A percentile compares a stretch with the other conserved stretches of the same genome.
phyloP scores from a whole-genome alignment of 257 asterid genomes.

The Leptodermis oblonga region DNA sequence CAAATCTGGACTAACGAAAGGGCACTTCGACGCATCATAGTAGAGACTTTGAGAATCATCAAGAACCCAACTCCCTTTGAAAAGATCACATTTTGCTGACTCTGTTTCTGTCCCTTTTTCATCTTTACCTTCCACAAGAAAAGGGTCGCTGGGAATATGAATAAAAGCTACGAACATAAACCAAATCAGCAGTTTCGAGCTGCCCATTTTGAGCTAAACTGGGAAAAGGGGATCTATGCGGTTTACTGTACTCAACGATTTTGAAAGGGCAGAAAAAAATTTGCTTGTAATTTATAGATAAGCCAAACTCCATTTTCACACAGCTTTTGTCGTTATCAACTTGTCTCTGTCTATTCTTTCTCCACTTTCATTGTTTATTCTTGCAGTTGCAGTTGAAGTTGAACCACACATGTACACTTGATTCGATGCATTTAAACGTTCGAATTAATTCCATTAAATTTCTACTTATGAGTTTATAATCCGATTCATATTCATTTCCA shows the following conservation, averaged over 20 bases:
- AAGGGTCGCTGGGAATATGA: background rate
- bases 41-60: conserved; percentile 51
- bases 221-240: background rate
- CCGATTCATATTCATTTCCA: too few relatives aligned
- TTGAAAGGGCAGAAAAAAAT: background rate
- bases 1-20: conserved; percentile 42
- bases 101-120: conserved; percentile 5
- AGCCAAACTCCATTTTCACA: background rate
- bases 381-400: too few relatives aligned
- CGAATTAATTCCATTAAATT: too few relatives aligned
- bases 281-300: background rate
- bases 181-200: background rate
- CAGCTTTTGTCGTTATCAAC: background rate
- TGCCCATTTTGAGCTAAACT: conserved; percentile 1
- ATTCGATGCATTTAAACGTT: too few relatives aligned
- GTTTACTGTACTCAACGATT: background rate
- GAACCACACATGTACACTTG: too few relatives aligned
- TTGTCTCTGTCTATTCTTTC: too few relatives aligned
- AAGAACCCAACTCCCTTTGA: conserved; percentile 58
- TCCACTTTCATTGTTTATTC: too few relatives aligned
- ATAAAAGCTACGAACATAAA: background rate
- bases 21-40: conserved; percentile 51
- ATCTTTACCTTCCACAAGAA: background rate
- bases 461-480: too few relatives aligned
- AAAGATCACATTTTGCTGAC: conserved; percentile 38